Conservation (phyloP, 176 grass and related monocot species). For the Guadua angustifolia region DNA sequence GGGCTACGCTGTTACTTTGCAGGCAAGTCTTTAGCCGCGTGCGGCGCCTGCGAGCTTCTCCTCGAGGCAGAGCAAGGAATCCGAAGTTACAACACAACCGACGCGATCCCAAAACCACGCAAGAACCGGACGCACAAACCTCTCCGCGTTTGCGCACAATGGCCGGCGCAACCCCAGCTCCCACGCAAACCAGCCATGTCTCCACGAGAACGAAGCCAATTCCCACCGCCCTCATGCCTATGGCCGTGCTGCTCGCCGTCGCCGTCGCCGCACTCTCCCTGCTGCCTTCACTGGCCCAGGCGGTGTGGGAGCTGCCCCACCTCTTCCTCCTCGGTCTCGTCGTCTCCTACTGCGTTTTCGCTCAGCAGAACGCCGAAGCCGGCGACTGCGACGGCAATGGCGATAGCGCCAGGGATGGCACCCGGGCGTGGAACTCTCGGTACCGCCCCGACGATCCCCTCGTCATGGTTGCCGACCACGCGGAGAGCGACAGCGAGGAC, state of each 20-base stretch:
- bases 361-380: constrained; percentile 34
- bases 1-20: constrained; percentile 41
- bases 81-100: not conserved
- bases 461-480: constrained; percentile 52
- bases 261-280: constrained; percentile 49
- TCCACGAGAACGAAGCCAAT: not conserved
- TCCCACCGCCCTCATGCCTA: constrained; percentile 40
- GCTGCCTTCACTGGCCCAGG: constrained; percentile 59
- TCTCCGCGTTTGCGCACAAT: constrained; percentile 17
- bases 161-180: constrained; percentile 15
- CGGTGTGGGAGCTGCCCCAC: constrained; percentile 71
- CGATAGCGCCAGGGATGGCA: not conserved
- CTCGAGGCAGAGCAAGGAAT: constrained; percentile 63
- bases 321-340: constrained; percentile 75
- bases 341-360: constrained; percentile 68
- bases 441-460: constrained; percentile 61
- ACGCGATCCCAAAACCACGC: constrained; percentile 45
- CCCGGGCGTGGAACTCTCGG: constrained; percentile 61
- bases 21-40: constrained; percentile 38
- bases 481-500: constrained; percentile 26
- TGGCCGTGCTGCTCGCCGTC: constrained; percentile 57
- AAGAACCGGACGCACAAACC: constrained; percentile 4
- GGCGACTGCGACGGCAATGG: not conserved
- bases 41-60: constrained; percentile 13
- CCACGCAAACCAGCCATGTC: constrained; percentile 26